Evolutionary conservation across 345 rosid genomes (phyloP).

Genomic region (Eucalyptus pauciflora): DNA sequence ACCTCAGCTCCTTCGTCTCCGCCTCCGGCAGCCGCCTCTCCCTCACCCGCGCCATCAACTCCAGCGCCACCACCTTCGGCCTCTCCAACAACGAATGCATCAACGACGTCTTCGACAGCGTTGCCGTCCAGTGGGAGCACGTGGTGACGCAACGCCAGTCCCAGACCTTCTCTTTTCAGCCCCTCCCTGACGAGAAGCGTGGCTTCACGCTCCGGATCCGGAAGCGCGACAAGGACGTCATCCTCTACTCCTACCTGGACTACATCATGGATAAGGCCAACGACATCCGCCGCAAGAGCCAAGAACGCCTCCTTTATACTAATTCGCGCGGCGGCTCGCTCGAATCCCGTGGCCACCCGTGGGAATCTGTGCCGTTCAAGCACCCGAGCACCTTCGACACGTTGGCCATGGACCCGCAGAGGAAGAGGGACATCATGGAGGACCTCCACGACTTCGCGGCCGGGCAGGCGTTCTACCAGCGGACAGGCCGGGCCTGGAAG

Average conservation of each 20-base stretch:
- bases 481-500: conserved; percentile 94
- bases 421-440: conserved; percentile 49
- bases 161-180: conserved; percentile 78
- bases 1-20: conserved; percentile 67
- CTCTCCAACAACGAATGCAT: conserved; percentile 76
- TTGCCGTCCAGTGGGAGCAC: conserved; percentile 78
- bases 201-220: conserved; percentile 77
- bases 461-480: conserved; percentile 67
- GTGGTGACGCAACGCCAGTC: conserved; percentile 74
- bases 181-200: conserved; percentile 90
- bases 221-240: conserved; percentile 47
- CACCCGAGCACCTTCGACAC: conserved; percentile 94
- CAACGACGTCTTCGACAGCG: conserved; percentile 48
- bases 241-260: conserved; percentile 58
- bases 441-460: conserved; percentile 61
- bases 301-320: conserved; percentile 68
- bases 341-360: conserved; percentile 87
- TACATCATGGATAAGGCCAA: conserved; percentile 71
- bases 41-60: conserved; percentile 83
- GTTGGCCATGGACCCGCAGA: conserved; percentile 71
- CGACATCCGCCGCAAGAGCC: conserved; percentile 64
- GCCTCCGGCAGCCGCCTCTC: conserved; percentile 67
- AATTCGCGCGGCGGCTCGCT: conserved; percentile 83
- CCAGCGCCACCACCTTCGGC: conserved; percentile 81
- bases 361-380: conserved; percentile 96